A percentile compares a stretch with the other conserved stretches of the same genome.
These are phyloP conservation scores for Erucastrum elatum DNA, from an alignment of 345 rosid species.

Conservation along the genomic window DNA sequence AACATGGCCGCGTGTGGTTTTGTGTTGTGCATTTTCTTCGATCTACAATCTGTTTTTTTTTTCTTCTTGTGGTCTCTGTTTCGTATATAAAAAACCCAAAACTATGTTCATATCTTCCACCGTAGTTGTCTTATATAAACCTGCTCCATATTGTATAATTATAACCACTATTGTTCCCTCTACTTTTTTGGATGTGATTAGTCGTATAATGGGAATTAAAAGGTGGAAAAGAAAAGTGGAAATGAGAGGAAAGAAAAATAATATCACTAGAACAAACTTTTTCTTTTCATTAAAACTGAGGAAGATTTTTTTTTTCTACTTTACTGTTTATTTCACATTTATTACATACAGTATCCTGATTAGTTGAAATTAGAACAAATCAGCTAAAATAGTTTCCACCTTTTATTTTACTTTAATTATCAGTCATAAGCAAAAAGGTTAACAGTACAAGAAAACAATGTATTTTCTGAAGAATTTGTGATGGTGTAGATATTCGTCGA, in stretches of 20 bases:
- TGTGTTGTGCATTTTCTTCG: background rate
- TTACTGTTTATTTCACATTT: too few relatives aligned
- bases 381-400: too few relatives aligned
- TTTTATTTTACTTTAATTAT: too few relatives aligned
- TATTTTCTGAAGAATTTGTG: too few relatives aligned
- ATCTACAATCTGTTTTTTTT: background rate
- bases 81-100: background rate
- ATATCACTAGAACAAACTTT: too few relatives aligned
- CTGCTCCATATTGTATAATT: background rate
- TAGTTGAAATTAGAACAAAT: too few relatives aligned
- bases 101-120: background rate
- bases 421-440: too few relatives aligned
- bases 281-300: too few relatives aligned
- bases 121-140: background rate
- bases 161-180: background rate
- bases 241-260: background rate
- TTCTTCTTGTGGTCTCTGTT: background rate
- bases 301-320: too few relatives aligned
- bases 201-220: background rate
- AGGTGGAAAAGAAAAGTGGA: background rate
- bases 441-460: too few relatives aligned
- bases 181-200: background rate
- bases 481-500: too few relatives aligned
- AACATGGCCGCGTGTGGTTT: slow-evolving; percentile 15
- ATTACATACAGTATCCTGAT: too few relatives aligned